phyloP scores from a whole-genome alignment of 148 eudicot species.

The Fagopyrum esculentum region DNA sequence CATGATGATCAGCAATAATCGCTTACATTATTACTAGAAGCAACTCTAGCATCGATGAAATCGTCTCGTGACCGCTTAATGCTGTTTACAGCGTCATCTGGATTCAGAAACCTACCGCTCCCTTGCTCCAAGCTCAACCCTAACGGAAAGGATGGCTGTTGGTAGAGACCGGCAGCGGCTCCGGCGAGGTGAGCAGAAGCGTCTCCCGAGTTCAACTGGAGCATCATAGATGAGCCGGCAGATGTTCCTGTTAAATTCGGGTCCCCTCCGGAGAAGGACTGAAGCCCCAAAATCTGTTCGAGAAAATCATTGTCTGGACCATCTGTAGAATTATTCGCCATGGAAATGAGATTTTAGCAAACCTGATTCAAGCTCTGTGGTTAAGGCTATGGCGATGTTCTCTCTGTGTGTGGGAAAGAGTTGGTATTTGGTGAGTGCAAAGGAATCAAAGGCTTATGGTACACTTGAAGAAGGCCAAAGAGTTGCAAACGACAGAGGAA shows the following conservation, averaged over 20 bases:
- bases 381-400: background rate
- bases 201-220: conserved; percentile 45
- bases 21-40: conserved; percentile 43
- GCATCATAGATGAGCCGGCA: conserved; percentile 33
- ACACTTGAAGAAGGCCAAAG: background rate
- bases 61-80: conserved; percentile 48
- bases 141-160: conserved; percentile 37
- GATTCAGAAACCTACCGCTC: conserved; percentile 25
- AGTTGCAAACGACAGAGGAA: background rate
- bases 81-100: conserved; percentile 31
- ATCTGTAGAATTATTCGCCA: conserved; percentile 41
- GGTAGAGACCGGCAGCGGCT: conserved; percentile 26
- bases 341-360: conserved; percentile 7
- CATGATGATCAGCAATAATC: background rate
- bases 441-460: background rate
- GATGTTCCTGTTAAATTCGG: conserved; percentile 26
- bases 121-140: conserved; percentile 53
- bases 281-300: conserved; percentile 50
- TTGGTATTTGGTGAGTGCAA: background rate
- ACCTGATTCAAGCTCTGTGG: background rate
- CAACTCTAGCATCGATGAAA: conserved; percentile 27
- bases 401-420: background rate
- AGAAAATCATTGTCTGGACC: conserved; percentile 42
- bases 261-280: conserved; percentile 25
- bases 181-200: conserved; percentile 18